phyloP scores from a whole-genome alignment of 495 filamentous ascomycete genomes.

The Hyaloscypha hepaticicola region DNA sequence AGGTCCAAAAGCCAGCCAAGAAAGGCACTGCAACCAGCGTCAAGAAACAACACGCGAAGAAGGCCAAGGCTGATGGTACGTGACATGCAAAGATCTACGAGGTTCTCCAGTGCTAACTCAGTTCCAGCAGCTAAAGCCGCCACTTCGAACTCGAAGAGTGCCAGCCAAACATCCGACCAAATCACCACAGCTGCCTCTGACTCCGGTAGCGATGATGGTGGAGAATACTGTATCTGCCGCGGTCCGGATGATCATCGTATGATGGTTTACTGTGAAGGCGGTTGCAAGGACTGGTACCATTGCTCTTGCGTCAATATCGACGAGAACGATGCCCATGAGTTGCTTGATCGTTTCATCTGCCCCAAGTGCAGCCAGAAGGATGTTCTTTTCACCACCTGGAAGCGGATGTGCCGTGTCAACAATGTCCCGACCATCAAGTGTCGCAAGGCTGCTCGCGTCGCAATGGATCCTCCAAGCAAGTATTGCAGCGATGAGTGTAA shows the following conservation, averaged over 20 bases:
- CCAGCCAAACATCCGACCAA: constrained; percentile 18
- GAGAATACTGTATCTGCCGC: constrained; percentile 68
- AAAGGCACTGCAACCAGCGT: constrained; percentile 25
- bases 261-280: constrained; percentile 75
- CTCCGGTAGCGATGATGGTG: constrained; percentile 46
- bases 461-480: constrained; percentile 52
- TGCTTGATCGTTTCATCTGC: constrained; percentile 68
- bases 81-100: neutral
- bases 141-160: constrained; percentile 6
- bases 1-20: constrained; percentile 7
- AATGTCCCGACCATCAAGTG: constrained; percentile 40
- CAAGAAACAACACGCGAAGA: constrained; percentile 20
- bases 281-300: constrained; percentile 75
- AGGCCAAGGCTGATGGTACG: constrained; percentile 12
- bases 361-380: constrained; percentile 54
- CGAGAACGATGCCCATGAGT: constrained; percentile 52
- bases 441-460: constrained; percentile 56
- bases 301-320: constrained; percentile 65
- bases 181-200: constrained; percentile 23
- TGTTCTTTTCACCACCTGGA: constrained; percentile 61
- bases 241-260: constrained; percentile 70
- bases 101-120: neutral
- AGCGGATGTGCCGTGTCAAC: constrained; percentile 62
- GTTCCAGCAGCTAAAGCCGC: neutral
- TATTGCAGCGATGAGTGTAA: constrained; percentile 70